Base-by-base conservation (phyloP, 2,329 filamentous ascomycete genomes). In the Blastomyces parvus region DNA sequence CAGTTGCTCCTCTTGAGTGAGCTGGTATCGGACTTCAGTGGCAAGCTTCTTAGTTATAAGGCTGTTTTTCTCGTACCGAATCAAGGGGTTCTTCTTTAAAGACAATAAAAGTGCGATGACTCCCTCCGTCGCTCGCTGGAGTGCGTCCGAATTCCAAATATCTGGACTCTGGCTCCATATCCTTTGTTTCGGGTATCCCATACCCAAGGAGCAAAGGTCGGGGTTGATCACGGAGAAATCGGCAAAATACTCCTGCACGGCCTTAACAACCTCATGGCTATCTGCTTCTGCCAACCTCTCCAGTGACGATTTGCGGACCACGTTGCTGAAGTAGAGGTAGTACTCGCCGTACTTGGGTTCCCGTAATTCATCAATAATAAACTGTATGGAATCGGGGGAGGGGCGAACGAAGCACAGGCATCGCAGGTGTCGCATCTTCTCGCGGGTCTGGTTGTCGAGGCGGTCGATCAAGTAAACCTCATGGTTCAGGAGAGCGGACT, bases 331-430 rank as follows among this genome's bases (percentile, higher is more conserved):
- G 76, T 95, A 97, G 63, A 99, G 84, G 72, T 96, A 86, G 77
- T 99, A 99, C 79, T 99, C 94, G 67, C 94, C 93, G 70, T 99
- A 99, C 74, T 92, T 97, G 4, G 94, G 95, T 59, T 97, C 93
- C 65, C 94, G 85, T 63, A 99, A 83, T 79, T 99, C 94, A 72
- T 99, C 94, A 69, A 99, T 93, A 61, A 99, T 84, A 66, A 89
- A 85, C 73, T 99, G 92, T 72, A 97, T 91, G 5, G 93, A 95
- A 69, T 95, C 91, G 14, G 93, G 84, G 0, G 93, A 96, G 8
- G 94, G 94, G 50, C 95, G 88, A 58, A 99, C 84, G 69, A 99
- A 93, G 74, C 91, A 97, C 36, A 97, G 80, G 75, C 94, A 99
- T 61, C 91, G 87, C 61, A 99, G 82, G 79, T 99, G 94, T 66